phyloP scores from a whole-genome alignment of 2,329 filamentous ascomycete species.

The Fusarium avenaceum region DNA sequence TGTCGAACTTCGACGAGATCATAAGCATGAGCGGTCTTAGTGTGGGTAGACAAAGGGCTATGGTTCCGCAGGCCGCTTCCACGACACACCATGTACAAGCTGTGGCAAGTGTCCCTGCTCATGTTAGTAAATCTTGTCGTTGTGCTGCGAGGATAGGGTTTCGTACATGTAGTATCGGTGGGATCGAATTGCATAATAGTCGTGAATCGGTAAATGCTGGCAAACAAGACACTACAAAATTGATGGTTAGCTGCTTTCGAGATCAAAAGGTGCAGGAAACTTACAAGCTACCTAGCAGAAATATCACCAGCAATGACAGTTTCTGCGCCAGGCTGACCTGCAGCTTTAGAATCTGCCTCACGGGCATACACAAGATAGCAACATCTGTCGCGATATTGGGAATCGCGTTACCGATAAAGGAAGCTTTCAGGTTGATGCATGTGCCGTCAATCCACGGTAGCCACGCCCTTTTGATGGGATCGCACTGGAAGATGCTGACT shows the following conservation, averaged over 20 bases:
- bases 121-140: neutral
- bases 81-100: slow-evolving; percentile 38
- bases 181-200: slow-evolving; percentile 36
- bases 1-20: slow-evolving; percentile 29
- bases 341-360: slow-evolving; percentile 28
- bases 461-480: slow-evolving; percentile 29
- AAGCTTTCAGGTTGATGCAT: slow-evolving; percentile 36
- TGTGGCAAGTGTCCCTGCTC: slow-evolving; percentile 35
- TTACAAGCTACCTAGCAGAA: slow-evolving; percentile 38
- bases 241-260: accelerated
- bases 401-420: slow-evolving; percentile 34
- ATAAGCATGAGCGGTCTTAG: slow-evolving; percentile 30
- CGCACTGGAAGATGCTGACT: slow-evolving; percentile 37
- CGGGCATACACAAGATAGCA: slow-evolving; percentile 27
- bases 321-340: slow-evolving; percentile 34
- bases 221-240: slow-evolving; percentile 19
- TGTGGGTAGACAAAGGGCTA: slow-evolving; percentile 33
- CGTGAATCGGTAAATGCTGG: slow-evolving; percentile 38
- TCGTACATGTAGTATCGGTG: slow-evolving; percentile 22
- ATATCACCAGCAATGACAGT: slow-evolving; percentile 29
- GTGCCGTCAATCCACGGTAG: slow-evolving; percentile 17
- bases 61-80: slow-evolving; percentile 34
- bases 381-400: slow-evolving; percentile 34
- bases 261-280: accelerated
- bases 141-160: neutral